These are phyloP conservation scores for Vigna angularis DNA, from an alignment of 306 rosid genomes.

Conservation along the genomic window DNA sequence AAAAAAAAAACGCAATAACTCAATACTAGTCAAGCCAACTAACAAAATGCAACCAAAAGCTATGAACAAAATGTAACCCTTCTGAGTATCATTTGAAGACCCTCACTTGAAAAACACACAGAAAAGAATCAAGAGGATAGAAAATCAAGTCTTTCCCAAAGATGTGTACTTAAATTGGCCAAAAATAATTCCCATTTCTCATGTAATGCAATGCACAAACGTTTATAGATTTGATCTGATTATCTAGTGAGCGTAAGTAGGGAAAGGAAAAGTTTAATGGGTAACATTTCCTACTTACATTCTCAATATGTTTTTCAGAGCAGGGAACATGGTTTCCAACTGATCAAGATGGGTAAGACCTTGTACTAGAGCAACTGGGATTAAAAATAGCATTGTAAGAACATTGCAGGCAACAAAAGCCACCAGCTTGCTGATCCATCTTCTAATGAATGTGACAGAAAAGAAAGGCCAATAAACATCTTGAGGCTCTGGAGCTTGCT, in stretches of 20 bases:
- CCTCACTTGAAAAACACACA: neutral
- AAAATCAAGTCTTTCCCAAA: neutral
- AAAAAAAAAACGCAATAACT: neutral
- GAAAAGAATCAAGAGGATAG: neutral
- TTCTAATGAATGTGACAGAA: conserved; percentile 63
- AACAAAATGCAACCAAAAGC: neutral
- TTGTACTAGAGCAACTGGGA: conserved; percentile 82
- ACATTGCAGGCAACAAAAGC: conserved; percentile 60
- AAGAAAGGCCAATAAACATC: conserved; percentile 92
- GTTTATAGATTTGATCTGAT: conserved; percentile 13
- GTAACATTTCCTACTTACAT: conserved; percentile 60
- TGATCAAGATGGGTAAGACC: conserved; percentile 75
- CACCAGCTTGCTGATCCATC: conserved; percentile 69
- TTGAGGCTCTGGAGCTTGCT: conserved; percentile 82
- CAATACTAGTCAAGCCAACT: neutral
- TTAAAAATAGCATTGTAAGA: conserved; percentile 71
- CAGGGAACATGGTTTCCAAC: conserved; percentile 75
- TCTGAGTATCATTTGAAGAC: neutral
- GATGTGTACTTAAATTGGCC: neutral
- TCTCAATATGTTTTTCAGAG: conserved; percentile 58
- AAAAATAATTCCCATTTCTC: neutral
- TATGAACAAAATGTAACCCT: neutral
- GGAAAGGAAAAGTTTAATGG: conserved; percentile 20
- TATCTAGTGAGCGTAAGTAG: neutral
- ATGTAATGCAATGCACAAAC: neutral